phyloP scores from a whole-genome alignment of 2,329 filamentous ascomycete genomes.

The Fusarium chuoi region DNA sequence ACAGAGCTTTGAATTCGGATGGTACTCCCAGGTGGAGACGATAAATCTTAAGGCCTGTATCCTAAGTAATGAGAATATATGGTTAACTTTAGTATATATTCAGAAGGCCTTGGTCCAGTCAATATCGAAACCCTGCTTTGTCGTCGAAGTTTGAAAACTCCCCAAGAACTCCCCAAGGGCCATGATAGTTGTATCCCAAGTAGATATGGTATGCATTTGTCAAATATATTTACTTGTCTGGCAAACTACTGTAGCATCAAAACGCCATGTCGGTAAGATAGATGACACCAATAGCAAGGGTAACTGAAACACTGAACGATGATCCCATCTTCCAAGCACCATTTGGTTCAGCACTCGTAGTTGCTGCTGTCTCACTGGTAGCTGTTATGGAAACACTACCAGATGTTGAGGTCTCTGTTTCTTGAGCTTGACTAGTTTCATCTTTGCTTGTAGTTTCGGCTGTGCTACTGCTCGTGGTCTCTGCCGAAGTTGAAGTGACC shows the following conservation, averaged over 20 bases:
- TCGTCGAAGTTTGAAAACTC: background rate
- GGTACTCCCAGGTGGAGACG: too few species aligned
- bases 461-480: background rate
- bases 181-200: accelerated
- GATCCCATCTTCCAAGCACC: too few species aligned
- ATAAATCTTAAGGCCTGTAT: too few species aligned
- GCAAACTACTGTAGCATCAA: accelerated
- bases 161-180: accelerated
- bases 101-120: background rate
- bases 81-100: too few species aligned
- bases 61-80: background rate
- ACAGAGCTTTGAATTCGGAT: background rate
- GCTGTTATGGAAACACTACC: too few species aligned
- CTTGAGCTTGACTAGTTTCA: background rate
- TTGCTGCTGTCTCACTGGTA: background rate
- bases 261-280: background rate
- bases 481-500: background rate
- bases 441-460: background rate
- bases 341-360: background rate
- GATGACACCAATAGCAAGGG: background rate
- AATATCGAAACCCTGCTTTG: accelerated
- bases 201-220: accelerated
- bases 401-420: background rate
- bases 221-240: accelerated
- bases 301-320: background rate